Conservation (phyloP, 2,329 filamentous ascomycete genomes). For the Dactylellina parvicollis region DNA sequence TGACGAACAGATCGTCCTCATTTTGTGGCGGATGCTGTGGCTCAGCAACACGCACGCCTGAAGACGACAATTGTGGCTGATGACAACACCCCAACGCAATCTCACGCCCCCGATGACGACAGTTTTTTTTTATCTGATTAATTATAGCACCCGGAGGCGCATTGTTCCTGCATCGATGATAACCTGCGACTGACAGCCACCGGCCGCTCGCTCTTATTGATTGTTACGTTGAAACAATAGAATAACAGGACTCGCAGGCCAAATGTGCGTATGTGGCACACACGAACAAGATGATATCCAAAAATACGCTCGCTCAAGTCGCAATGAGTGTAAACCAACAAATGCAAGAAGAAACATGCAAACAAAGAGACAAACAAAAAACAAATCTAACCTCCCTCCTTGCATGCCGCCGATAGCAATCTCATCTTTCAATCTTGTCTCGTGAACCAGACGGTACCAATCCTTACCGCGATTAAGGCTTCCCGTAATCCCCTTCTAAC, state of each 20-base stretch:
- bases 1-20: constrained; percentile 34
- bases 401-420: no score
- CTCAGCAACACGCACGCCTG: neutral
- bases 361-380: neutral
- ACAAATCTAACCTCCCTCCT: no score
- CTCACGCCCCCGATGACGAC: constrained; percentile 13
- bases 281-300: neutral
- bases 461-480: no score
- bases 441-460: neutral
- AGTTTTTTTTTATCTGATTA: neutral
- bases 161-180: neutral
- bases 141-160: neutral
- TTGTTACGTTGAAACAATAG: no score
- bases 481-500: no score
- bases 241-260: no score
- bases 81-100: neutral
- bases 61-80: constrained; percentile 44
- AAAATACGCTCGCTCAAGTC: constrained; percentile 31
- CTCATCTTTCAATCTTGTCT: no score
- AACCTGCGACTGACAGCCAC: no score
- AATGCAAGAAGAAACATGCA: neutral
- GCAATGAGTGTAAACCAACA: neutral
- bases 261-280: no score
- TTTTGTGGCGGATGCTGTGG: constrained; percentile 27
- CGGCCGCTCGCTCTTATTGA: no score